phyloP scores from a whole-genome alignment of 805 yeast species.

The Saturnispora quitensis region DNA sequence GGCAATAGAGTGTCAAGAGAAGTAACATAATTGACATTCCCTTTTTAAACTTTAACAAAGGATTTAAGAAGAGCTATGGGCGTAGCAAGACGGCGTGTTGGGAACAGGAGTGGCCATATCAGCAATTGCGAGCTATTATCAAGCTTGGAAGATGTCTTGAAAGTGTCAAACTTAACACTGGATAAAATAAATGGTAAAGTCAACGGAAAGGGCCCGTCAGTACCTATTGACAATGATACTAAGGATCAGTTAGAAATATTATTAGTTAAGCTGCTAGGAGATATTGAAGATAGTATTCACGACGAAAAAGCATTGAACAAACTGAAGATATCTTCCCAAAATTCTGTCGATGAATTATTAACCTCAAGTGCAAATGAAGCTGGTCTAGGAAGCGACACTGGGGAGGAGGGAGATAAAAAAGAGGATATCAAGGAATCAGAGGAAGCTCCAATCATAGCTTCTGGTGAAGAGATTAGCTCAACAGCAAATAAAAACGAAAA shows the following conservation, averaged over 20 bases:
- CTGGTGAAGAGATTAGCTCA: not conserved
- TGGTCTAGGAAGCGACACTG: not conserved
- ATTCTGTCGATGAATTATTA: conserved; percentile 1
- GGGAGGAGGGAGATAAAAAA: not conserved
- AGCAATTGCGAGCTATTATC: not conserved
- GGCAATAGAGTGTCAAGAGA: not conserved
- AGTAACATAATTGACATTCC: not conserved
- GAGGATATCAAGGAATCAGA: not conserved
- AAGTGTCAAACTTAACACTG: not conserved
- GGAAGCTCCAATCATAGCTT: not conserved
- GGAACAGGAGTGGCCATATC: not conserved
- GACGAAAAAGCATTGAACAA: not conserved
- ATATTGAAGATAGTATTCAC: not conserved
- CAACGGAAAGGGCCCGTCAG: not conserved
- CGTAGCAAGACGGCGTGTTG: not conserved
- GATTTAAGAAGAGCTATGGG: not conserved
- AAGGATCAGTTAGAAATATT: not conserved
- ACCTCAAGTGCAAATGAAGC: not conserved
- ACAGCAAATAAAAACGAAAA: not conserved
- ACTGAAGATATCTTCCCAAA: not conserved
- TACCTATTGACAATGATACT: not conserved
- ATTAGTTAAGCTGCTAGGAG: not conserved
- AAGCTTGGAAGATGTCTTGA: not conserved
- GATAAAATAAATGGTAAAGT: not conserved
- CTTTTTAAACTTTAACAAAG: not conserved